Base-by-base conservation (phyloP, 176 grass and related monocot genomes). In the Lolium rigidum region DNA sequence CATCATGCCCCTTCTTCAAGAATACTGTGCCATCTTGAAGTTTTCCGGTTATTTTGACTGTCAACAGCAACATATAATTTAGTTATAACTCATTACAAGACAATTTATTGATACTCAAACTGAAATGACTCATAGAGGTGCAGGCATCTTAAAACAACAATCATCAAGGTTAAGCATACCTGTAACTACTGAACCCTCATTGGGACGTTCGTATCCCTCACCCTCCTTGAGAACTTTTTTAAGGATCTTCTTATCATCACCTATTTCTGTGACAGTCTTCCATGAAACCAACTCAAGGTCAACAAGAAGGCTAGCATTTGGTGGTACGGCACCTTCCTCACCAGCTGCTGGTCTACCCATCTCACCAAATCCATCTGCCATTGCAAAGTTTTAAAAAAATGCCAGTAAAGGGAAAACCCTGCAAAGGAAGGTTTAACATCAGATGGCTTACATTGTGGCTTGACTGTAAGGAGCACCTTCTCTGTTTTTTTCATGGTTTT, bases 401-500 rank as follows among this genome's bases (percentile, higher is more conserved):
- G 22, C 22, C 44, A 1, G 2, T 28, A 69, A 80, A 35, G 6
- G 39, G 31, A 61, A 37, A 16, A 18, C 8, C 76, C 73, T 80
- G 0, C 10, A 76, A 52, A 64, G 18, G 5, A 72, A 18, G 2
- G 70, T 25, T 51, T 64, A 5, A 48, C 79, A 54, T 54, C 13
- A 71, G 70, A 61, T 58, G 64, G 73, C 97, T 85, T 86, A 97
- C 97, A 99, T 86, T 97, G 94, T 66, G 94, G 97, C 25, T 94
- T 96, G 31, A 99, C 92, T 5, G 97, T 93, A 24, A 99, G 97
- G 11, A 94, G 85, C 61, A 85, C 94, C 41, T 91, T 92, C 81
- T 99, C 97, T 17, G 57, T 61, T 70, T 90, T 99, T 86, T 99
- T 99, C 94, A 99, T 99, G 13, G 92, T 94, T 80, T 99, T 99